Evolutionary conservation across 2,329 filamentous ascomycete species (phyloP).

Genomic region (Trichophyton schoenleinii): DNA sequence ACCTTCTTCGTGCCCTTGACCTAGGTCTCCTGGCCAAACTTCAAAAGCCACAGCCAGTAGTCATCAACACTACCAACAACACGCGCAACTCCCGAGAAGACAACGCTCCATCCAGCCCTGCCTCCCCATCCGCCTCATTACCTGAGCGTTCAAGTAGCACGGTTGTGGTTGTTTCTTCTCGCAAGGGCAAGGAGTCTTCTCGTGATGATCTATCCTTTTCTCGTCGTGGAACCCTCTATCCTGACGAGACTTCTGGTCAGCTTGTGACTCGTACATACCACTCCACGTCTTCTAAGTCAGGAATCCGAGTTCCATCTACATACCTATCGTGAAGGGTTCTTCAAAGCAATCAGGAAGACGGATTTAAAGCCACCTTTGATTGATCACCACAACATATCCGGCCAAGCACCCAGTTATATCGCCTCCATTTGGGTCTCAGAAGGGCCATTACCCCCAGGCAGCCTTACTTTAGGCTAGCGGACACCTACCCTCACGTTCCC

Average conservation of each 20-base stretch:
- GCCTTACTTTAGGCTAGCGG: not conserved
- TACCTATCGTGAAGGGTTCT: not conserved
- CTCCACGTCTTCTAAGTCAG: not conserved
- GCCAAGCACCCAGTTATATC: not conserved
- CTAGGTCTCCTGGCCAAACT: slow-evolving; percentile 22
- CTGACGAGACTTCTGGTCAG: not conserved
- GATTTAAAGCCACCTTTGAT: not conserved
- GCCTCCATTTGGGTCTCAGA: not conserved
- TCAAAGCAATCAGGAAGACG: not conserved
- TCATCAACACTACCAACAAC: slow-evolving; percentile 6
- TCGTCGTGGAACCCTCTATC: not conserved
- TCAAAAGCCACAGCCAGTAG: slow-evolving; percentile 5
- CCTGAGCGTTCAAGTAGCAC: not conserved
- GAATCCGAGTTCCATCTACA: not conserved
- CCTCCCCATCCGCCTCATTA: not conserved
- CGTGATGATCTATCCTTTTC: not conserved
- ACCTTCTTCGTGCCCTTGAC: slow-evolving; percentile 33
- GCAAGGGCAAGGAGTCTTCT: not conserved
- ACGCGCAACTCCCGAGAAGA: not conserved
- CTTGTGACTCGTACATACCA: not conserved
- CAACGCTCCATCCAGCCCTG: not conserved
- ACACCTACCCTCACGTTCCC: not conserved
- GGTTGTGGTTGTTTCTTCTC: not conserved
- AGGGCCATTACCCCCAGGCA: not conserved
- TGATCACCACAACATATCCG: not conserved